Base-by-base conservation (phyloP, 2,329 filamentous ascomycete species). In the Penicillium paneum region DNA sequence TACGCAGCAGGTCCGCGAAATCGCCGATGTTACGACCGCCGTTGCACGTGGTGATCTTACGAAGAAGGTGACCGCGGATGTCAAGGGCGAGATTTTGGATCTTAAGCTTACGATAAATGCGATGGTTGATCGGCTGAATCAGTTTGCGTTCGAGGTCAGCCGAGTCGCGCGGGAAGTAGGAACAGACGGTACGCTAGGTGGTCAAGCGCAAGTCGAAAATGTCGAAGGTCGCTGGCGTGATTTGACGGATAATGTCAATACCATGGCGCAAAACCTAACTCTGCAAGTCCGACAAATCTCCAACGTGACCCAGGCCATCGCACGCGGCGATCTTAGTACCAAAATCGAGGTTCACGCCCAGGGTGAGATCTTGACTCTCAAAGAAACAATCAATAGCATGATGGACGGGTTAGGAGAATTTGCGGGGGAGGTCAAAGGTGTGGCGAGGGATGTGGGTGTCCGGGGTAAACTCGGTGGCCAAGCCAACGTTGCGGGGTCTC, bases 391-490 rank as follows among this genome's bases (percentile, higher is more conserved):
- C 76, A 96, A 96, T 72, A 92, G 96, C 82, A 96, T 96, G 92
- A 92, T 97, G 58, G 91, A 91, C 67, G 85, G 92, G 55, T 77
- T 97, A 45, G 93, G 93, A 52, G 91, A 91, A 62, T 97, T 96
- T 83, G 96, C 91, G 55, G 90, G 94, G 64, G 91, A 96, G 67
- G 88, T 97, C 61, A 93, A 96, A 75, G 83, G 90, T 59, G 92
- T 97, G 21, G 92, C 92, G 55, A 91, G 92, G 68, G 92, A 97
- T 69, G 92, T 97, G 61, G 92, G 92, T 61, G 92, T 96, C 49
- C 91, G 96, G 67, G 92, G 92, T 58, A 96, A 96, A 78, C 95
- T 97, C 87, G 92, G 92, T 64, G 92, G 91, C n/a, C 92, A 97
- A 71, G 92, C 92, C 55, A 91, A 96, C 70, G 88, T 96, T 42